Base-by-base conservation (phyloP, 1,284 basidiomycete genomes). In the Acaromyces ingoldii region DNA sequence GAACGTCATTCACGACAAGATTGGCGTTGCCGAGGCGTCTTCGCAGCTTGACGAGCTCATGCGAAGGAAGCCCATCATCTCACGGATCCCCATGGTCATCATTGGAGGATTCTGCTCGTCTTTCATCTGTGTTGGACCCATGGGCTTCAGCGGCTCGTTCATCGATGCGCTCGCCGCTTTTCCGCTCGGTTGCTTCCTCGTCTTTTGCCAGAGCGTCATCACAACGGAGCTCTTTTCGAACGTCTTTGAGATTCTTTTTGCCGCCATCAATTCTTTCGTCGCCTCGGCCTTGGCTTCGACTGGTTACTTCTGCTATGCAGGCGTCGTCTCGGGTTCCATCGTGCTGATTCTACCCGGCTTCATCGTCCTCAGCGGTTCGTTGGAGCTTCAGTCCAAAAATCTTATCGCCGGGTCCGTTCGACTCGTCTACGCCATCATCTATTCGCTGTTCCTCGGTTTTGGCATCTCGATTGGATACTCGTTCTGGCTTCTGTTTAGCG, bases 181-280 rank as follows among this genome's bases (percentile, higher is more conserved):
- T 62, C 88, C 88, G 0, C 81, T 93, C 10, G 90, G 91, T 11
- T 83, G 82, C n/a, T 78, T 91, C 9, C 80, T 95, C 26, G 67
- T 68, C 46, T 70, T 62, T 46, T 69, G 68, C 48, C 70, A 75
- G 54, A 59, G 58, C 49, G 58, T 62, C 51, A 72, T 74, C 58
- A 74, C 73, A 30, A 72, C 74, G 7, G 88, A 91, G 76, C 77
- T 95, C 33, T 91, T 90, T 72, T 85, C 83, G 13, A 89, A 90
- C 59, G 82, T 89, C 26, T 90, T 91, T 64, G 91, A 92, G 82
- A 89, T 91, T 62, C 88, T 86, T 4, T 82, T 90, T 51, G 85
- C 88, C 1, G 86, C 83, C 3, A 76, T 91, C 72, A 89, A 87
- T 70, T 81, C 81, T 15, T 93, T 93, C 76, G 67, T 91, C 41